A percentile compares a stretch with the other conserved stretches of the same genome.
These are phyloP conservation scores for Aspergillus sp. DNA, from an alignment of 2,329 filamentous ascomycete species.

Conservation along the genomic window DNA sequence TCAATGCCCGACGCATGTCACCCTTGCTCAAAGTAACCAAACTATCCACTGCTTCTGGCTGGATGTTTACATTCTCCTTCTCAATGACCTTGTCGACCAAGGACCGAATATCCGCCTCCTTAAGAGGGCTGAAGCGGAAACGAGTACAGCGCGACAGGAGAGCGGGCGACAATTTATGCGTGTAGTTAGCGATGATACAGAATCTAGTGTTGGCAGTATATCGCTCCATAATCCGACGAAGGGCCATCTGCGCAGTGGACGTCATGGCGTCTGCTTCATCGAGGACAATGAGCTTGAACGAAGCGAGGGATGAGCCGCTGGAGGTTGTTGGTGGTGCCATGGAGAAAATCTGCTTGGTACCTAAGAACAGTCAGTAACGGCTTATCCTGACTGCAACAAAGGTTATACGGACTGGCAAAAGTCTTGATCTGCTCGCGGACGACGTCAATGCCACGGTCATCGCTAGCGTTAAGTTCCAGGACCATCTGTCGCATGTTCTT, in stretches of 20 bases:
- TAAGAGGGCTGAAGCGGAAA: slow-evolving; percentile 89
- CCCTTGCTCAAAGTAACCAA: slow-evolving; percentile 83
- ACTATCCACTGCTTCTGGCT: slow-evolving; percentile 68
- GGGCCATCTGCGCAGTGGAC: slow-evolving; percentile 94
- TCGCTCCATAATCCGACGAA: slow-evolving; percentile 96
- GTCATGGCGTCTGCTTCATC: slow-evolving; percentile 99
- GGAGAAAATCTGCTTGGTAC: slow-evolving; percentile 94
- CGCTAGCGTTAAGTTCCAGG: slow-evolving; percentile 91
- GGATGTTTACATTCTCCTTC: slow-evolving; percentile 78
- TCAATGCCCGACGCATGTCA: slow-evolving; percentile 90
- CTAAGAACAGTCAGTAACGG: slow-evolving; percentile 14
- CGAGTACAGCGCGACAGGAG: slow-evolving; percentile 87
- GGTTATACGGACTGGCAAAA: slow-evolving; percentile 59
- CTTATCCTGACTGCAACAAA: neutral
- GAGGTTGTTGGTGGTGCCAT: slow-evolving; percentile 43
- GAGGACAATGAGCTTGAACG: slow-evolving; percentile 91
- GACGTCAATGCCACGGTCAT: slow-evolving; percentile 95
- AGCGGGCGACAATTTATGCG: slow-evolving; percentile 91
- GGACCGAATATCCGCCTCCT: slow-evolving; percentile 73
- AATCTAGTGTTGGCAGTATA: slow-evolving; percentile 97
- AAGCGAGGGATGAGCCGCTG: slow-evolving; percentile 49
- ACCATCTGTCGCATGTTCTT: slow-evolving; percentile 98
- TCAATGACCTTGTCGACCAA: slow-evolving; percentile 84
- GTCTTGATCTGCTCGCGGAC: slow-evolving; percentile 99
- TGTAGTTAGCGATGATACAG: slow-evolving; percentile 98